Percentiles rank a stretch among this genome's conserved stretches.
Evolutionary conservation across 2,329 filamentous ascomycete genomes (phyloP).

Genomic region (Aspergillus piperis): DNA sequence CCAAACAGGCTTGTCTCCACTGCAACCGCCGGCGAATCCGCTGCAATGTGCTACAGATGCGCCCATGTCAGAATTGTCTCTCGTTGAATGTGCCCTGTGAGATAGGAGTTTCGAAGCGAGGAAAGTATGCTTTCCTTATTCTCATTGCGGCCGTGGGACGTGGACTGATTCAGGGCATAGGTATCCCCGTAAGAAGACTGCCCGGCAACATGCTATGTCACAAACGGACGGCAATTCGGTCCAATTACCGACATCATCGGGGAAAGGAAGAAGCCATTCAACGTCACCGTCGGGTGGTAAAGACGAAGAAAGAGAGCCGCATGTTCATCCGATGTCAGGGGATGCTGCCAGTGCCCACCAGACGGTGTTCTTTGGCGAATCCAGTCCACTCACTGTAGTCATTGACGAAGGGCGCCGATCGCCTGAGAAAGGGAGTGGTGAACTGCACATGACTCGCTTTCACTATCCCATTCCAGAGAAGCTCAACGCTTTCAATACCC

Average conservation of each 20-base stretch:
- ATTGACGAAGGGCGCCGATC: constrained; percentile 39
- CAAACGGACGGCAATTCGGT: not conserved
- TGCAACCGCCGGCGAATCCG: constrained; percentile 50
- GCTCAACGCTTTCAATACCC: constrained; percentile 15
- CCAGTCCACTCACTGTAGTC: constrained; percentile 53
- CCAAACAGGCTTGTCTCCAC: constrained; percentile 47
- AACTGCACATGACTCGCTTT: constrained; percentile 35
- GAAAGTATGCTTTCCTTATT: constrained; percentile 38
- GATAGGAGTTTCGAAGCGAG: constrained; percentile 45
- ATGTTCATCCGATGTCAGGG: not conserved
- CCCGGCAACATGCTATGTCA: not conserved
- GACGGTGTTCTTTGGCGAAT: constrained; percentile 51
- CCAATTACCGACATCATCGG: not conserved
- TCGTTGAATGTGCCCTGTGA: constrained; percentile 42
- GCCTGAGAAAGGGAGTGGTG: not conserved
- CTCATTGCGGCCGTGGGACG: not conserved
- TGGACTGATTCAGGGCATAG: constrained; percentile 11
- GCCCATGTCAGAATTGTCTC: constrained; percentile 48
- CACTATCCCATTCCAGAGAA: constrained; percentile 40
- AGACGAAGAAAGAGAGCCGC: not conserved
- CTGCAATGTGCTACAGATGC: constrained; percentile 49
- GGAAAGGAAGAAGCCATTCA: not conserved
- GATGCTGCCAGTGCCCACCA: not conserved
- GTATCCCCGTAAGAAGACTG: constrained; percentile 26
- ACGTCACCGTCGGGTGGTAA: too few relatives aligned